Base-by-base conservation (phyloP, 2,329 filamentous ascomycete species). In the Zasmidium cellare region DNA sequence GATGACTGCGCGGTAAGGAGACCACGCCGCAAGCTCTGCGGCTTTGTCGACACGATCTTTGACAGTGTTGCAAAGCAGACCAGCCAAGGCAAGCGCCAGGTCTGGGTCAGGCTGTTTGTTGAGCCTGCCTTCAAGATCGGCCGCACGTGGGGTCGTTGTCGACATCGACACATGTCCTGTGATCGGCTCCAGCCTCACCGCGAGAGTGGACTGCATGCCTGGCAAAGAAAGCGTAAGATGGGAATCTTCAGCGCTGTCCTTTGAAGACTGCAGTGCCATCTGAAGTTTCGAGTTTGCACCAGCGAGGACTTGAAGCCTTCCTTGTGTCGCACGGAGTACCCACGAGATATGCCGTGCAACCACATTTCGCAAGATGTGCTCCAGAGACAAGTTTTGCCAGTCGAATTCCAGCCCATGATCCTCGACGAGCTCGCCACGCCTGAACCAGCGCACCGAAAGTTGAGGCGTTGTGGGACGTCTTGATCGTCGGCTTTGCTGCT, bases 361-460 rank as follows among this genome's bases (percentile, higher is more conserved):
- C 18, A 92, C 85, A 31, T 82, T 82, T 66, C 87, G 87, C 46
- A 99, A 75, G 2, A 96, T 82, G 3, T 77, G 71, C 70, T 96
- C 91, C 51, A 90, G 82, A 2, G 89, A 94, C 20, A 97, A 80
- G 12, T 82, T 77, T 45, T 83, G 77, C 47, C 82, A 77, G 69
- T 96, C 83, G 31, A 96, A 80, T 1, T 81, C 72, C 24, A 97
- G 80, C 16, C n/a, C 23, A 41, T 84, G 76, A n/a, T 79, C 76
- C 56, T 88, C 84, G 44, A 92, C 84, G 71, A 93, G 89, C 66
- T 88, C 87, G 62, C 87, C 87, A 69, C 93, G 87, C 57, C 90
- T 86, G 73, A 96, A 92, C 93, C 94, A 99, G 63, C 91, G 87
- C 41, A 87, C 76, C 2, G 78, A 81, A 47, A 94, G 62, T 16